Conservation (phyloP, 768 basidiomycete genomes). For the Serendipita vermifera region DNA sequence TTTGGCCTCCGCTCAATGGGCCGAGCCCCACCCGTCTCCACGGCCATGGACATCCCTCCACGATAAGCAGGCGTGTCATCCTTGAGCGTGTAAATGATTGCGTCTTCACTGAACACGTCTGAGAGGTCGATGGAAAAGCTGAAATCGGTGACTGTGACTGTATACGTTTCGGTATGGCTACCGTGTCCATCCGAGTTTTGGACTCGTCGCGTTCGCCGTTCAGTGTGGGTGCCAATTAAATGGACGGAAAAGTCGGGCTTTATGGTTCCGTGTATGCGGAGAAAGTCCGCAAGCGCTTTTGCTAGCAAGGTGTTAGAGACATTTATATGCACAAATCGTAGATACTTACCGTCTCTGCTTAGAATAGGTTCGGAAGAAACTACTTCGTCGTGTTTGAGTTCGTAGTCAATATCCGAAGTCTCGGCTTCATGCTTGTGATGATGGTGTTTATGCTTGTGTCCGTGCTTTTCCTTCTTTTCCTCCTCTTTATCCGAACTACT, state of each 20-base stretch:
- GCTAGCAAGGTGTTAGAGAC: not conserved
- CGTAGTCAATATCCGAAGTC: slow-evolving; percentile 1
- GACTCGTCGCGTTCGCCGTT: not conserved
- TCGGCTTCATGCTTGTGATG: too few relatives aligned
- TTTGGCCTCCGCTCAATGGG: not conserved
- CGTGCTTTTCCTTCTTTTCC: not conserved
- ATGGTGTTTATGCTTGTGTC: not conserved
- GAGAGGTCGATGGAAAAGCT: not conserved
- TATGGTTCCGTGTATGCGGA: not conserved
- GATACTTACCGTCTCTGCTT: not conserved
- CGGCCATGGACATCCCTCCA: not conserved
- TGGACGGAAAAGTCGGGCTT: not conserved
- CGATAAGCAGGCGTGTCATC: not conserved
- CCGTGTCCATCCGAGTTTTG: not conserved
- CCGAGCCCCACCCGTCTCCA: not conserved
- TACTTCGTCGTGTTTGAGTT: not conserved
- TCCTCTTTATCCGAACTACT: not conserved
- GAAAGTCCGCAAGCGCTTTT: not conserved
- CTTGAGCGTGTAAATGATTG: not conserved
- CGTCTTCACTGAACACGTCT: too few relatives aligned
- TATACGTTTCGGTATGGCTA: not conserved
- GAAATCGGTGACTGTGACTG: slow-evolving; percentile 1
- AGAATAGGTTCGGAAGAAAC: not conserved
- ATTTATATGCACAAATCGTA: not conserved
- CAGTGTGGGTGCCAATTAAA: not conserved